These are phyloP conservation scores for Daldinia sp. DNA, from an alignment of 2,329 filamentous ascomycete species.

Conservation along the genomic window DNA sequence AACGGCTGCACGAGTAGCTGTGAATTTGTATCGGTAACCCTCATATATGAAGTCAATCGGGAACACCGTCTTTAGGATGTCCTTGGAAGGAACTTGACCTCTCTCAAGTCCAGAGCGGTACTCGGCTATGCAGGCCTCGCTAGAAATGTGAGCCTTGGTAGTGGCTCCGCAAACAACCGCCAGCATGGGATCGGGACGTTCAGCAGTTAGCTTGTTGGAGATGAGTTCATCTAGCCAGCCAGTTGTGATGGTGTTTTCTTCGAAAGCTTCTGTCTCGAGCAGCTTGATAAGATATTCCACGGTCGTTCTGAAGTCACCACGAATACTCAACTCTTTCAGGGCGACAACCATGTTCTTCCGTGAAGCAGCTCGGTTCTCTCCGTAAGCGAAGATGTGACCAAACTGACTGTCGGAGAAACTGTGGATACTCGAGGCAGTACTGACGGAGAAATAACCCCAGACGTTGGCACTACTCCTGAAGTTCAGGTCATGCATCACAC, in stretches of 20 bases:
- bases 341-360: constrained; percentile 99
- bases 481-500: constrained; percentile 99
- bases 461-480: constrained; percentile 99
- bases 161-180: constrained; percentile 96
- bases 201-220: constrained; percentile 94
- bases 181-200: constrained; percentile 90
- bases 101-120: constrained; percentile 92
- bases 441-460: constrained; percentile 99
- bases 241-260: constrained; percentile 98
- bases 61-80: constrained; percentile 97
- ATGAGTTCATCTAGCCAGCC: constrained; percentile 99
- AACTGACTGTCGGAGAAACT: constrained; percentile 99
- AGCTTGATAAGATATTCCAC: constrained; percentile 99
- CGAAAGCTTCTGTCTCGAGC: constrained; percentile 96
- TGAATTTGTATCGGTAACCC: constrained; percentile 96
- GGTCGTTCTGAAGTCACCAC: constrained; percentile 97
- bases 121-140: constrained; percentile 85
- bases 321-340: constrained; percentile 98
- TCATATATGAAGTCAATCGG: constrained; percentile 99
- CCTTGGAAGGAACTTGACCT: constrained; percentile 96
- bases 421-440: constrained; percentile 95
- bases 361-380: constrained; percentile 94
- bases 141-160: constrained; percentile 94
- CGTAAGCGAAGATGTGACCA: constrained; percentile 98
- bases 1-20: constrained; percentile 86